Evolutionary conservation across 1,139 yeast genomes (phyloP).

Genomic region (Suhomyces terraborum): DNA sequence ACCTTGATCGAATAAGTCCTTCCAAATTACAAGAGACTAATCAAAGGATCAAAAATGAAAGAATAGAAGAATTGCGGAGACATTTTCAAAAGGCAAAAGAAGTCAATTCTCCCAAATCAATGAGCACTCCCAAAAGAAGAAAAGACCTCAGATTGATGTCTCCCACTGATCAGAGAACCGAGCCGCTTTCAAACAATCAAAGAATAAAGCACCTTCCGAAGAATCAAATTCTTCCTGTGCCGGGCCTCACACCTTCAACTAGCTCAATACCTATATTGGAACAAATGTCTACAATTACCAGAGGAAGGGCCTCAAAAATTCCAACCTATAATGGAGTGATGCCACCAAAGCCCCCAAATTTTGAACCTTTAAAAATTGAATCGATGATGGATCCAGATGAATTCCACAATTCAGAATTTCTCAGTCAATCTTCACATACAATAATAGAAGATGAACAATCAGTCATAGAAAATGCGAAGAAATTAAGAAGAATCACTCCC

Average conservation of each 20-base stretch:
- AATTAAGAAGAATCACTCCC: conserved; percentile 40
- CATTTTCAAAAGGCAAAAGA: conserved; percentile 36
- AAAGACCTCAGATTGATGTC: conserved; percentile 2
- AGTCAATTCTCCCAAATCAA: conserved; percentile 13
- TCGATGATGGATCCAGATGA: neutral
- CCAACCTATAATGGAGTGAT: conserved; percentile 11
- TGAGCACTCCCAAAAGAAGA: conserved; percentile 6
- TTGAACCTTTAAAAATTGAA: conserved; percentile 16
- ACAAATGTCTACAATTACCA: neutral
- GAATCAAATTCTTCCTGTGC: neutral
- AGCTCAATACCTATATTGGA: neutral
- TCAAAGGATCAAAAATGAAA: conserved; percentile 35
- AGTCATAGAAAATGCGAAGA: conserved; percentile 42
- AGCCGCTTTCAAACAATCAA: neutral
- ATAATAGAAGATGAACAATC: conserved; percentile 22
- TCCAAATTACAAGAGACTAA: conserved; percentile 44
- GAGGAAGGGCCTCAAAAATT: neutral
- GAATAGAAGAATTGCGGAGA: conserved; percentile 37
- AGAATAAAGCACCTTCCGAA: no score
- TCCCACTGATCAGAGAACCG: conserved; percentile 1
- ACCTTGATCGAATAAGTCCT: conserved; percentile 34
- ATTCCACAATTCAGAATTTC: conserved; percentile 2
- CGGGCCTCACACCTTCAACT: neutral
- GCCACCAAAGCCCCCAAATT: conserved; percentile 40
- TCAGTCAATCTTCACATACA: conserved; percentile 9